Evolutionary conservation across 257 asterid genomes (phyloP).

Genomic region (Solanum chmielewskii): DNA sequence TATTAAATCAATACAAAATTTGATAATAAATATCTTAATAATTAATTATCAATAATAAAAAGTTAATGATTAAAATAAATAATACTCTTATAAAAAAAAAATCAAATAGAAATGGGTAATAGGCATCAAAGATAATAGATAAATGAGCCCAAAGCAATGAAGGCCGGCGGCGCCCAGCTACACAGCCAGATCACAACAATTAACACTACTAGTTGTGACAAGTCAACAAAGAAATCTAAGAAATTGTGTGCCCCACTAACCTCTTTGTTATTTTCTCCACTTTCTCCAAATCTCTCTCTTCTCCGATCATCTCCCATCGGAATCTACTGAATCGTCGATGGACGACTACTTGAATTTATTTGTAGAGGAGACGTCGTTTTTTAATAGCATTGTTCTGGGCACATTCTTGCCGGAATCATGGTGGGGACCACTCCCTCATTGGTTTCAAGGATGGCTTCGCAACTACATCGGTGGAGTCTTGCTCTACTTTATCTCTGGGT

Average conservation of each 20-base stretch:
- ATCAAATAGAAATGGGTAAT: no score
- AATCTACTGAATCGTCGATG: background rate
- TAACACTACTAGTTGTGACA: background rate
- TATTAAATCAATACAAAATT: no score
- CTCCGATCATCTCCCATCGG: background rate
- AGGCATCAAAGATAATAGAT: no score
- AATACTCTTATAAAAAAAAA: no score
- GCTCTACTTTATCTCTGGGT: conserved; percentile 55
- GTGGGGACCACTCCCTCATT: conserved; percentile 60
- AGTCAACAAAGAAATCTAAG: background rate
- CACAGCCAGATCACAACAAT: background rate
- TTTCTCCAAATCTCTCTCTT: background rate
- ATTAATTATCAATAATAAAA: no score
- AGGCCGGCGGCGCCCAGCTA: background rate
- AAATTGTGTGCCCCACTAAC: background rate
- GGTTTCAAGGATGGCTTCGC: conserved; percentile 70
- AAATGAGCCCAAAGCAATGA: background rate
- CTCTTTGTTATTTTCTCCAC: background rate
- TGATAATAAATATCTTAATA: no score
- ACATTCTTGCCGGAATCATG: conserved; percentile 46
- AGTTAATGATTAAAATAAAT: no score
- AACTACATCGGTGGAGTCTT: conserved; percentile 71
- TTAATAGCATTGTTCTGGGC: conserved; percentile 63
- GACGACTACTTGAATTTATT: conserved; percentile 41
- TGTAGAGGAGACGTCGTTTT: conserved; percentile 70